Conservation (phyloP, 306 rosid species). For the Corylus heterophylla region DNA sequence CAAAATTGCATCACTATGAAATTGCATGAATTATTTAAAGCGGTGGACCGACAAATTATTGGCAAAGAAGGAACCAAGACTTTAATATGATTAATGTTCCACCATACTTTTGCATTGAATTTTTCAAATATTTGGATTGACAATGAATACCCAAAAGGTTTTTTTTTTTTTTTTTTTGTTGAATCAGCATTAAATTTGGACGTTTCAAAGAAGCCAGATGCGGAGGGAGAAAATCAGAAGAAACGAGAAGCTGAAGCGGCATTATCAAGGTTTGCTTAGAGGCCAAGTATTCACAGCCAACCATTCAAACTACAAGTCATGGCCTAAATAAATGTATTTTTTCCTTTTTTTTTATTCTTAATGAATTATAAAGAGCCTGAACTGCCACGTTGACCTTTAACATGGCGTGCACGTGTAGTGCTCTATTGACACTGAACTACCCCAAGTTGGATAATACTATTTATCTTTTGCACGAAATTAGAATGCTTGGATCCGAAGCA, state of each 20-base stretch:
- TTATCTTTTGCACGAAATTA: background rate
- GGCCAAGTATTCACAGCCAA: conserved; percentile 38
- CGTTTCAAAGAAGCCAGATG: conserved; percentile 23
- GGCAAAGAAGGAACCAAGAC: background rate
- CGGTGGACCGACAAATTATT: background rate
- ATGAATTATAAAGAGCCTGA: background rate
- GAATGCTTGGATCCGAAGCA: background rate
- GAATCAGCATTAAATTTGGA: background rate
- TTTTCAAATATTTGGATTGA: background rate
- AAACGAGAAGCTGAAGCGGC: background rate
- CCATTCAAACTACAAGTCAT: conserved; percentile 15
- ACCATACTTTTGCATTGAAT: background rate
- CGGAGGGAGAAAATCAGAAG: conserved; percentile 18
- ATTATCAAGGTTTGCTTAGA: conserved; percentile 35
- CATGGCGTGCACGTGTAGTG: conserved; percentile 34
- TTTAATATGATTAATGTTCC: background rate
- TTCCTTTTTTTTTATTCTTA: background rate
- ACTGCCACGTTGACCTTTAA: conserved; percentile 37
- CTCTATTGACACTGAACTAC: conserved; percentile 21
- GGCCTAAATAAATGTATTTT: background rate
- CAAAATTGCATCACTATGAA: background rate
- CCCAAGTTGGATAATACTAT: background rate
- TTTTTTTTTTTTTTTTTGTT: background rate
- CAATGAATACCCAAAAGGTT: background rate
- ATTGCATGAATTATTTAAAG: background rate